Conservation (phyloP, 306 rosid species). For the Acacia melanoxylon region DNA sequence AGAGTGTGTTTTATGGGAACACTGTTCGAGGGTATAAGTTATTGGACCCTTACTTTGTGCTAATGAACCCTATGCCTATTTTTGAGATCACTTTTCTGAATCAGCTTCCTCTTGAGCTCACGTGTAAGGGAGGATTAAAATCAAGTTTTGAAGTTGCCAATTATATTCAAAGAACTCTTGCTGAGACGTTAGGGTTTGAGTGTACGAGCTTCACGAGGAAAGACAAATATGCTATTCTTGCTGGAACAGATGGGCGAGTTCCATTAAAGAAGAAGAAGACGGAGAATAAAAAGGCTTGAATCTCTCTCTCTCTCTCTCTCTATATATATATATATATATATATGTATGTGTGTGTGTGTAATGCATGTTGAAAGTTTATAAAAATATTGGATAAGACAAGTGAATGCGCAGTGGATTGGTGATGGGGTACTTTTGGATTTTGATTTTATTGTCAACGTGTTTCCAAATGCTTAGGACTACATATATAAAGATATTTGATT, state of each 20-base stretch:
- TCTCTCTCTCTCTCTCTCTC: too few species aligned
- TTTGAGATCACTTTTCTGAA: slow-evolving; percentile 12
- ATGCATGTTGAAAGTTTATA: neutral
- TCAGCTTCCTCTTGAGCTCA: neutral
- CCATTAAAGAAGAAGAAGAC: neutral
- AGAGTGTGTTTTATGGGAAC: slow-evolving; percentile 77
- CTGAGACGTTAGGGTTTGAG: neutral
- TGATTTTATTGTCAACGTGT: neutral
- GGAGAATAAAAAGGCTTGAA: neutral
- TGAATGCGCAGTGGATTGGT: neutral
- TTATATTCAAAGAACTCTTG: neutral
- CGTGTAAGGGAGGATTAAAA: neutral
- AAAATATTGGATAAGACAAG: neutral
- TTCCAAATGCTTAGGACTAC: neutral
- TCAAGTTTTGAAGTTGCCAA: neutral
- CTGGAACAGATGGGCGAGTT: neutral
- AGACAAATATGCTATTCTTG: neutral
- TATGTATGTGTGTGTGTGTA: too few species aligned
- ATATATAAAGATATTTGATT: neutral
- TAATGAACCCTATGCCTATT: slow-evolving; percentile 85
- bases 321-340: too few species aligned
- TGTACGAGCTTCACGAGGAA: neutral
- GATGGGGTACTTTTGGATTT: neutral
- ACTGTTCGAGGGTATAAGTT: slow-evolving; percentile 64
- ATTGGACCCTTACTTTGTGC: slow-evolving; percentile 85